A percentile compares a stretch with the other conserved stretches of the same genome.
Evolutionary conservation across 371 early-diverging fungal genomes (phyloP).

Genomic region (Rhizopus sp.): DNA sequence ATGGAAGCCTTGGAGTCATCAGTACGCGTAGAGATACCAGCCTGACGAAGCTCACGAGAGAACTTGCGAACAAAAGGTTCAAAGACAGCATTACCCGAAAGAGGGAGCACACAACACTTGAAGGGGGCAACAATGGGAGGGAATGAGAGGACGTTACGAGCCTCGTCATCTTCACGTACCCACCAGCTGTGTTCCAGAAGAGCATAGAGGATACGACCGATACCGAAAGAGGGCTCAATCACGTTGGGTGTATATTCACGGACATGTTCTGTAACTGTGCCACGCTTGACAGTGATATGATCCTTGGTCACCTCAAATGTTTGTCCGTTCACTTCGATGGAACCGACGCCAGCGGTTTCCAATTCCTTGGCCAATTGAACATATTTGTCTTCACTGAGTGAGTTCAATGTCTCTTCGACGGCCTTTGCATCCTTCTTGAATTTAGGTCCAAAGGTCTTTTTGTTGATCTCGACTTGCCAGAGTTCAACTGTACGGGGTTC

Average conservation of each 20-base stretch:
- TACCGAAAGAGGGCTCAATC: conserved; percentile 99
- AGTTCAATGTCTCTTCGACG: conserved; percentile 77
- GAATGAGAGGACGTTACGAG: conserved; percentile 90
- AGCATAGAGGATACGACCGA: conserved; percentile 98
- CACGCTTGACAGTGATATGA: conserved; percentile 73
- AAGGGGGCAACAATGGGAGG: conserved; percentile 92
- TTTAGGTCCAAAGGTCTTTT: conserved; percentile 91
- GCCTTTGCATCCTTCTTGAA: conserved; percentile 92
- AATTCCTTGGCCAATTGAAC: conserved; percentile 61
- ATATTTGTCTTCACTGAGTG: conserved; percentile 64
- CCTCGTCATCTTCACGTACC: conserved; percentile 90
- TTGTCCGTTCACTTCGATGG: conserved; percentile 69
- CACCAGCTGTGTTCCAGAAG: conserved; percentile 97
- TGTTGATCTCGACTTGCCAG: conserved; percentile 88
- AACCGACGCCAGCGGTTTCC: conserved; percentile 48
- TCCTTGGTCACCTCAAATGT: conserved; percentile 70
- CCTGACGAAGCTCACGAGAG: conserved; percentile 48
- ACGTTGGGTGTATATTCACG: conserved; percentile 98
- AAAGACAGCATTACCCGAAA: conserved; percentile 83
- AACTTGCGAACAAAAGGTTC: conserved; percentile 67
- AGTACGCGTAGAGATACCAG: conserved; percentile 69
- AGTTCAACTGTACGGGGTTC: conserved; percentile 82
- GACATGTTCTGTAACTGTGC: conserved; percentile 80
- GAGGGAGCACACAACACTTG: conserved; percentile 92
- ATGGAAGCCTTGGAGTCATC: conserved; percentile 94